Base-by-base conservation (phyloP, 192 early-diverging fungal species). In the Piromyces finnis region DNA sequence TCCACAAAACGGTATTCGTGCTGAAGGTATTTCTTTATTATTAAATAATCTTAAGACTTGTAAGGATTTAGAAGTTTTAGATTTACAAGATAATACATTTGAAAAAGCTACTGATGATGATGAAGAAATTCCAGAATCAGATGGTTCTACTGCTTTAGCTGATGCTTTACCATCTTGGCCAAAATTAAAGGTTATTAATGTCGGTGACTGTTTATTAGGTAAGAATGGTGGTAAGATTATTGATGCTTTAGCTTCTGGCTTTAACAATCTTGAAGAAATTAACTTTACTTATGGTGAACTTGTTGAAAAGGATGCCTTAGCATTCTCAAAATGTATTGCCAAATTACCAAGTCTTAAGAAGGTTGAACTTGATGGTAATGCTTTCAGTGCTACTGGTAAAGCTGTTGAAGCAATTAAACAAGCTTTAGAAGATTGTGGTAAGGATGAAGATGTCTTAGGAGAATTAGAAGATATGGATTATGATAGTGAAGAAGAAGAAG, bases 71-170 rank as follows among this genome's bases (percentile, higher is more conserved):
- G 85, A 91, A 77, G 87, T 91, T 78, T 82, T 99, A 29, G 95
- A 99, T 87, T 84, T 99, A 41, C 95, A 99, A 86, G 97, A 99
- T 84, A 99, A 99, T 86, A 99, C 97, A 0, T 96, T 99, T 79
- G 96, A 95, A 5, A 87, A 88, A 35, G 84, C 84, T 27, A 51
- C 41, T 22, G 41, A 51, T 22, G 18, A 51, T 51, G 41, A 51
- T 22, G 41, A 51, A 51, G 41, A 51, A 51, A 51, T 51, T 51
- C 17, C 14, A 15, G 41, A 51, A 51, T 9, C 17, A 22, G 41
- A 51, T 51, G 97, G 97, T 27, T 93, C 94, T 32, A 79, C 82
- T 22, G 94, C 94, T 17, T 88, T 99, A 80, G 94, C 95, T 12
- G 82, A 85, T 27, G 93, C 92, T 7, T 85, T 99, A 41, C 83